Conservation (phyloP, 306 rosid genomes). For the Begonia peltatifolia region DNA sequence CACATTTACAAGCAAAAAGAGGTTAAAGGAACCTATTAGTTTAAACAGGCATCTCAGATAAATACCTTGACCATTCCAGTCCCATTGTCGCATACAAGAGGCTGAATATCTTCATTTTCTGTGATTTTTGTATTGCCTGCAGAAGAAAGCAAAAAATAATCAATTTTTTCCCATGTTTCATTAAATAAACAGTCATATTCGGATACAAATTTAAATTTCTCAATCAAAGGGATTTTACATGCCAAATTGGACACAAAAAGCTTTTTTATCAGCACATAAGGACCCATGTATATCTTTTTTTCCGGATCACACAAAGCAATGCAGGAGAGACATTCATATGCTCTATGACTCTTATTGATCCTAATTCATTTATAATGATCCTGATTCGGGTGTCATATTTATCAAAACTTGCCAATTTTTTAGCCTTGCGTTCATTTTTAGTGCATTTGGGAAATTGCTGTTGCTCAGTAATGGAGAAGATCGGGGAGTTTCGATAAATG, state of each 20-base stretch:
- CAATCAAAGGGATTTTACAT: not conserved
- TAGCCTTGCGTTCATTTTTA: too few relatives aligned
- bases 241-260: not conserved
- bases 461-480: too few relatives aligned
- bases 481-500: too few relatives aligned
- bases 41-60: slow-evolving; percentile 6
- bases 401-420: too few relatives aligned
- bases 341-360: too few relatives aligned
- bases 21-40: not conserved
- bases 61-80: slow-evolving; percentile 95
- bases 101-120: slow-evolving; percentile 86
- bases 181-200: too few relatives aligned
- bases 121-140: slow-evolving; percentile 44
- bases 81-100: slow-evolving; percentile 94
- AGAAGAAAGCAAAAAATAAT: slow-evolving; percentile 11
- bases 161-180: too few relatives aligned
- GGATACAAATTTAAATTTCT: not conserved
- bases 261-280: not conserved
- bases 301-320: not conserved
- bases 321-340: not conserved
- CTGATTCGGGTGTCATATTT: too few relatives aligned
- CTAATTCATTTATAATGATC: too few relatives aligned
- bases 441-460: too few relatives aligned
- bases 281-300: not conserved
- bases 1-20: not conserved